Conservation (phyloP, 176 grass and related monocot species). For the Thalia dealbata region DNA sequence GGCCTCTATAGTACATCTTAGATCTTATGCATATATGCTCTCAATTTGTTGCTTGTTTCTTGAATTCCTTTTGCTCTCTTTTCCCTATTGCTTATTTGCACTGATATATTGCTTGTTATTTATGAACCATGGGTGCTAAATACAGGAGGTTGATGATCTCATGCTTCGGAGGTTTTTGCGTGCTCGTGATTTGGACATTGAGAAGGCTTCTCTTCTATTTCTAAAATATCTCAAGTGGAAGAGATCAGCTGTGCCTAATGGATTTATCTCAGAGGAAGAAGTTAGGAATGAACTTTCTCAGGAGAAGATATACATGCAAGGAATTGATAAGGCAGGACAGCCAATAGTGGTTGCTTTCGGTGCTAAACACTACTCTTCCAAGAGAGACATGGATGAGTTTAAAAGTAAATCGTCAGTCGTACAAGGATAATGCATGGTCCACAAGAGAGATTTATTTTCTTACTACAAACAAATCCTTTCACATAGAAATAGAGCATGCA, state of each 20-base stretch:
- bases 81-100: not conserved
- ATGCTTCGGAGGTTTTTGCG: constrained; percentile 50
- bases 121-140: not conserved
- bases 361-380: constrained; percentile 30
- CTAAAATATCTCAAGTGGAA: constrained; percentile 67
- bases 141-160: constrained; percentile 54
- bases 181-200: constrained; percentile 33
- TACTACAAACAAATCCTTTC: not conserved
- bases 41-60: not conserved
- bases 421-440: too few species aligned
- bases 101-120: not conserved
- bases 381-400: constrained; percentile 49
- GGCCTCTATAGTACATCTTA: too few species aligned
- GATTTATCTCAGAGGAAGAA: constrained; percentile 28
- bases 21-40: too few species aligned
- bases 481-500: not conserved
- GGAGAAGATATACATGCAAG: constrained; percentile 46
- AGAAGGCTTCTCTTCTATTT: constrained; percentile 48
- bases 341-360: constrained; percentile 37
- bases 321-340: constrained; percentile 32
- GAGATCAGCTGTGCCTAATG: constrained; percentile 33
- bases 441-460: too few species aligned
- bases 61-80: not conserved
- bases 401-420: constrained; percentile 28
- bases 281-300: constrained; percentile 41